phyloP scores from a whole-genome alignment of 768 basidiomycete species.

The Boletus vermiculosoides region DNA sequence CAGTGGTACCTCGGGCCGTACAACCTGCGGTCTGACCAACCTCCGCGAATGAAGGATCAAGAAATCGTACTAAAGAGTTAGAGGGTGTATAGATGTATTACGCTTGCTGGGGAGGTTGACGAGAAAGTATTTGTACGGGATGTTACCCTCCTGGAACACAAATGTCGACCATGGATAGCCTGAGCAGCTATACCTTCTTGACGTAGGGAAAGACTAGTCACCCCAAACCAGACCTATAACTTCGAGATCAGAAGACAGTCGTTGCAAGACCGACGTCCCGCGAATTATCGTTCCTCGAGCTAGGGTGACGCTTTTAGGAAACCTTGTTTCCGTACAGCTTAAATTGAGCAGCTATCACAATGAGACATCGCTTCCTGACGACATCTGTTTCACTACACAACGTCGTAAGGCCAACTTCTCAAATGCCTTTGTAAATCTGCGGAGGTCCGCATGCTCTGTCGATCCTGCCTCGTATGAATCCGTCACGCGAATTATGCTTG shows the following conservation, averaged over 20 bases:
- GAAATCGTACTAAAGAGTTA: too few species aligned
- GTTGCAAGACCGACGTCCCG: background rate
- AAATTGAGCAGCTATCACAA: background rate
- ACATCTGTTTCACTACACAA: background rate
- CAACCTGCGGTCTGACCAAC: background rate
- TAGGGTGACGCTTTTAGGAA: background rate
- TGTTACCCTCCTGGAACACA: constrained; percentile 29
- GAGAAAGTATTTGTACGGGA: constrained; percentile 47
- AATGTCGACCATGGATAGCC: constrained; percentile 17
- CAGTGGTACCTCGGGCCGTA: background rate
- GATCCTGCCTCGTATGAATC: background rate
- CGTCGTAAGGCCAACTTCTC: background rate
- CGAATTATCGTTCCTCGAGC: background rate
- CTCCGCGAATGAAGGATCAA: too few species aligned
- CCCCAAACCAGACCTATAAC: too few species aligned
- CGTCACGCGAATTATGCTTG: background rate
- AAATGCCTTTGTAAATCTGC: background rate
- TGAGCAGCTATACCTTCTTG: background rate
- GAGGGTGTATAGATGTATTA: too few species aligned
- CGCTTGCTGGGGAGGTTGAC: constrained; percentile 25
- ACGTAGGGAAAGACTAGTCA: too few species aligned
- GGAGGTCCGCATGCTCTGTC: background rate
- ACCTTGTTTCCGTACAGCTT: background rate
- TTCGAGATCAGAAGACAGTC: too few species aligned
- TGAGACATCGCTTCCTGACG: background rate